Evolutionary conservation across 2,329 filamentous ascomycete genomes (phyloP), one percentile per base, ranked within the genome.

Genomic region (Hysterium pulicare): DNA sequence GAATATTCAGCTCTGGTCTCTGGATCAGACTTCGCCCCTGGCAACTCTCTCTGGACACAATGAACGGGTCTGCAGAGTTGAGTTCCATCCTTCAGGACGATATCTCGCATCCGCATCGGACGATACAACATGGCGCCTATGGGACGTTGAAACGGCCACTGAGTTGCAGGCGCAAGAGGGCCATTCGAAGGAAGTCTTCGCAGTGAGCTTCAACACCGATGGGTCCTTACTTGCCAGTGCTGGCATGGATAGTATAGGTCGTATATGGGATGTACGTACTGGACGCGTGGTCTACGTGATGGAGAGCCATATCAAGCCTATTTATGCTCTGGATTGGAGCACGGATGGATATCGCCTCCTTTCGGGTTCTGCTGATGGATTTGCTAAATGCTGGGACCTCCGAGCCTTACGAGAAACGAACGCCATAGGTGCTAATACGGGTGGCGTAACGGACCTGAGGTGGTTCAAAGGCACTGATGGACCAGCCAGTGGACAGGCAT

Each of bases 361-460:
- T n/a, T 90, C 90, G 0, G 90, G 90, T 1, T 94, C 90, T 11
- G 89, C 84, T 2, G 93, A 98, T 61, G 91, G 91, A 15, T 97
- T 93, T 80, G 83, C 95, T 59, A 97, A 96, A 68, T 96, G 91
- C 69, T 98, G 93, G 93, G 93, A 98, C 62, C 77, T 98, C 40
- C 83, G 93, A 34, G 91, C 93, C 57, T 90, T 97, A 37, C 81
- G 86, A 55, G 83, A 84, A 49, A 84, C 81, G 0, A 91, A 88
- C 10, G 87, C 86, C 15, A 86, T 98, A 35, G 93, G 91, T 37
- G 91, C 93, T 5, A 93, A 98, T 66, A 85, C 82, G 38, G 91
- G 89, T 50, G 86, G 93, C 24, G 90, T 98, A 6, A 93, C 90
- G 1, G 93, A 98, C 65, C 71, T 98, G 49, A 78, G 90, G 49